These are phyloP conservation scores for Paramarasmius palmivorus DNA, from an alignment of 1,284 basidiomycete genomes.

Conservation along the genomic window DNA sequence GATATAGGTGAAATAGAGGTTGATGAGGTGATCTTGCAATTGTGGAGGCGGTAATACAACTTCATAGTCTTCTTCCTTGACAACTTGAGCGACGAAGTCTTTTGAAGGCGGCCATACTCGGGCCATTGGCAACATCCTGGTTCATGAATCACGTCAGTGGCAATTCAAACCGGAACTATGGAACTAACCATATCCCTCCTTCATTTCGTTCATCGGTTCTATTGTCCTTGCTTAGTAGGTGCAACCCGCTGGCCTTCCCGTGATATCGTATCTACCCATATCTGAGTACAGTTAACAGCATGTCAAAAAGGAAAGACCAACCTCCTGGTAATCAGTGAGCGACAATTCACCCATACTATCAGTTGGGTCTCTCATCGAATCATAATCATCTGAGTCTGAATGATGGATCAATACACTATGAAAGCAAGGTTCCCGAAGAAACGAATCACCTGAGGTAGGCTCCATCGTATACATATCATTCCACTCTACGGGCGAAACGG, in stretches of 20 bases:
- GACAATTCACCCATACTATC: slow-evolving; percentile 73
- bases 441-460: slow-evolving; percentile 31
- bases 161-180: slow-evolving; percentile 3
- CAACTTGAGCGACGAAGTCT: slow-evolving; percentile 35
- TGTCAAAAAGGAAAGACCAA: slow-evolving; percentile 23
- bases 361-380: slow-evolving; percentile 47
- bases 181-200: slow-evolving; percentile 70
- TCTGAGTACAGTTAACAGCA: not conserved
- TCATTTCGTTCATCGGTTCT: slow-evolving; percentile 68
- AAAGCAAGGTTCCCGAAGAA: slow-evolving; percentile 4
- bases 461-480: slow-evolving; percentile 58
- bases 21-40: slow-evolving; percentile 66
- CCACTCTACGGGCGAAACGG: slow-evolving; percentile 34
- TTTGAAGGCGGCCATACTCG: slow-evolving; percentile 69
- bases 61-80: slow-evolving; percentile 44
- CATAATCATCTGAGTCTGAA: slow-evolving; percentile 34
- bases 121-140: slow-evolving; percentile 75
- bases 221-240: slow-evolving; percentile 67
- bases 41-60: slow-evolving; percentile 55
- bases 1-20: slow-evolving; percentile 78
- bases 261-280: slow-evolving; percentile 70
- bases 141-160: slow-evolving; percentile 1
- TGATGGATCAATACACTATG: slow-evolving; percentile 17
- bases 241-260: slow-evolving; percentile 73
- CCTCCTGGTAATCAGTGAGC: slow-evolving; percentile 80